Base-by-base conservation (phyloP, 495 filamentous ascomycete genomes). In the Hypoxylon intermedium region DNA sequence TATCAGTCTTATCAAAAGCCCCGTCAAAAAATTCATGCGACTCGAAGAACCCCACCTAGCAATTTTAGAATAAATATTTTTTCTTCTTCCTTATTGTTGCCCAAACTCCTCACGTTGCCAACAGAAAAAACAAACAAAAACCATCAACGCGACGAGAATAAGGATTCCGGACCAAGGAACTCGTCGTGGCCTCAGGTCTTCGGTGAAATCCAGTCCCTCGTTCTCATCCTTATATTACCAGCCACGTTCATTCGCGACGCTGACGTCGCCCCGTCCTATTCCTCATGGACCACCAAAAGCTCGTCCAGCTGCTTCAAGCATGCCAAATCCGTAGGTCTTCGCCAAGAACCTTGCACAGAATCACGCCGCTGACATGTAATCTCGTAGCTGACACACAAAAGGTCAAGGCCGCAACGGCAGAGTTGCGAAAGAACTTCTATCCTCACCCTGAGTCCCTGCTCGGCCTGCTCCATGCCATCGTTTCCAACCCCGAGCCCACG, bases 401-500 rank as follows among this genome's bases (percentile, higher is more conserved):
- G 60, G 86, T 98, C 69, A 97, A 97, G 81, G 84, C 88, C 48
- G 92, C 92, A 28, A 98, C 94, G n/a, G 84, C 87, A 9, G 84
- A 88, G 58, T 83, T 98, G 43, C 92, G 93, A 74, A 91, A 93
- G 69, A 89, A 90, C 67, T 97, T 89, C 81, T 98, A 94, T 75
- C 85, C 85, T 54, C 84, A 93, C 52, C 91, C 93, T 4, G 83
- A 90, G 56, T 89, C 91, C 3, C 85, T 98, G 6, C 79, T 90
- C 20, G 81, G 89, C 65, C 87, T 98, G 26, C 81, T 98, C 44
- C 91, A 96, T 69, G 83, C 97, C 63, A 82, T 95, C 51, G 87
- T 87, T 23, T 86, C 85, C 34, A 87, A 96, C 70, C 77, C 86
- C 34, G 82, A 88, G 57, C 62, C 83, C 5, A 82, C 88, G 58